These are phyloP conservation scores for Phytophthora macrochlamydospora DNA, from an alignment of 352 stramenopile genomes.

Conservation along the genomic window DNA sequence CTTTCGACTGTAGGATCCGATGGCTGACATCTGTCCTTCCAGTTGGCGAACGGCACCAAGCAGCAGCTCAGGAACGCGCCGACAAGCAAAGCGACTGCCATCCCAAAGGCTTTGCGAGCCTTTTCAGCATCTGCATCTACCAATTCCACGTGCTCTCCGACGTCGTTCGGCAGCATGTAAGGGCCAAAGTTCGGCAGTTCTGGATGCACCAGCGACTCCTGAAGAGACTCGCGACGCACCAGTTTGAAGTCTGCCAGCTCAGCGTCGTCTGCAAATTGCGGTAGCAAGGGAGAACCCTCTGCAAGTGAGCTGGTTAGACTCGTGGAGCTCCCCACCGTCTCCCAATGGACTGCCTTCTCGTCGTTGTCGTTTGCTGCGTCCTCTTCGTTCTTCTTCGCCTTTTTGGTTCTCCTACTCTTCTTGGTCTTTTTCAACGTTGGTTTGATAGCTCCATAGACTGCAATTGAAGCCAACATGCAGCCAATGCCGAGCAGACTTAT, in stretches of 20 bases:
- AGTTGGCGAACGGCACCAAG: slow-evolving; percentile 81
- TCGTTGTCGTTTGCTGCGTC: not conserved
- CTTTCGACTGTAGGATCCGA: slow-evolving; percentile 19
- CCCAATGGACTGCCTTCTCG: slow-evolving; percentile 16
- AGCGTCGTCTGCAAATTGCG: slow-evolving; percentile 25
- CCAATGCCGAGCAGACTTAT: slow-evolving; percentile 70
- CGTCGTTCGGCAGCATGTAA: slow-evolving; percentile 73
- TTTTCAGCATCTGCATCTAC: slow-evolving; percentile 53
- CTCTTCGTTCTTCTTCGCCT: slow-evolving; percentile 8
- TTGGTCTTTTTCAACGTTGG: slow-evolving; percentile 53
- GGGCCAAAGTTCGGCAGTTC: slow-evolving; percentile 86
- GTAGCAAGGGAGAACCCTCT: slow-evolving; percentile 50
- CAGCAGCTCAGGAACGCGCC: slow-evolving; percentile 76
- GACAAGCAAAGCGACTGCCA: slow-evolving; percentile 65
- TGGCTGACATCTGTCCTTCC: slow-evolving; percentile 65
- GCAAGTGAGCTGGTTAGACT: slow-evolving; percentile 26
- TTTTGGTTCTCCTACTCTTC: slow-evolving; percentile 16
- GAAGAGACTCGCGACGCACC: slow-evolving; percentile 49
- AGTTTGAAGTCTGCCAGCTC: slow-evolving; percentile 13
- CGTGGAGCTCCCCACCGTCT: slow-evolving; percentile 16
- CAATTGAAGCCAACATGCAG: slow-evolving; percentile 83
- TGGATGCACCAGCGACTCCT: slow-evolving; percentile 63
- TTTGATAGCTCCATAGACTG: slow-evolving; percentile 80
- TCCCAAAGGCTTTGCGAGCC: slow-evolving; percentile 64
- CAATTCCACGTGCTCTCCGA: slow-evolving; percentile 65